Evolutionary conservation across 148 eudicot genomes (phyloP), one percentile per base, ranked within the genome.

Genomic region (Vaccinium darrowii): DNA sequence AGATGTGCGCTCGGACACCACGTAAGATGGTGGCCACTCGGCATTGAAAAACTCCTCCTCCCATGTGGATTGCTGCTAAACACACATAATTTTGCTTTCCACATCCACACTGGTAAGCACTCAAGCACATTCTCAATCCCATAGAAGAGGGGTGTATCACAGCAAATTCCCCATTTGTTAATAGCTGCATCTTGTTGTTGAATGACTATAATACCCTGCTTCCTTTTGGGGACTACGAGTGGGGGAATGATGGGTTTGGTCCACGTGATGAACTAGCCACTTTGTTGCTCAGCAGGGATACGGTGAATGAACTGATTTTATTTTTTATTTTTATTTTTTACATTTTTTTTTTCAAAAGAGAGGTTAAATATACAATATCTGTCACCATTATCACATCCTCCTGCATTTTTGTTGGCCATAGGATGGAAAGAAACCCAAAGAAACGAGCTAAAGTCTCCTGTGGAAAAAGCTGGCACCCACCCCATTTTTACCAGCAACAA

Each of bases 381-480:
- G 25, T 62, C 69, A n/a, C 69, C n/a, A 8, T n/a, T 8, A 21
- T 25, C 73, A 79, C 73, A 79, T 16, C 69, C 43, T 49, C 58
- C 7, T 21, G 8, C 65, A 19, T 72, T 53, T 82, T 15, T 25
- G 49, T 82, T 69, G 50, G 23, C 43, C 78, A 82, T 33, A 25
- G 67, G 27, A 39, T 73, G 43, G 47, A 33, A 73, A 16, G 47
- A 33, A 73, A 16, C 39, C 19, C 49, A 71, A 52, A 62, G 56
- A 69, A 15, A 25, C 10, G 25, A 9, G 23, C 53, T 53, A 13
- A 15, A 49, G 4, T 65, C 76, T 65, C 75, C 14, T 5, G 14
- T 1, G 51, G 69, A 81, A 81, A 63, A 57, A 15, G 83, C 74
- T 62, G 54, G n/a, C 83, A 47, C 49, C 23, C 82, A 76, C 56